phyloP scores from a whole-genome alignment of 1,284 basidiomycete species.

The Heterobasidion annosum region DNA sequence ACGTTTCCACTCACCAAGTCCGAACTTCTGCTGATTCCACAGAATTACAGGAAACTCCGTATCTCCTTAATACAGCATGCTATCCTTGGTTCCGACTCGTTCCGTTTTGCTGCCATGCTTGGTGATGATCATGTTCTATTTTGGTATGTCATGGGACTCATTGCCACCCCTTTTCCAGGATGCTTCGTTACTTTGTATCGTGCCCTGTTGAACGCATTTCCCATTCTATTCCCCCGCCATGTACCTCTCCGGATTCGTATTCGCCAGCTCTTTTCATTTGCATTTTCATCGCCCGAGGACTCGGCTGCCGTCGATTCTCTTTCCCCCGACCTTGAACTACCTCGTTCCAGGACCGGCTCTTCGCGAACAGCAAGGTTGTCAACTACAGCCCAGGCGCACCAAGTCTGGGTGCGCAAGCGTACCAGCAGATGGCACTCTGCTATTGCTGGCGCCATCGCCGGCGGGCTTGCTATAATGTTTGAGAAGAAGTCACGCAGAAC shows the following conservation, averaged over 20 bases:
- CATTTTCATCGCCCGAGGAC: constrained; percentile 17
- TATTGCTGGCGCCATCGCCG: constrained; percentile 77
- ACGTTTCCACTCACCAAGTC: constrained; percentile 11
- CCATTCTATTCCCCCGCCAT: constrained; percentile 60
- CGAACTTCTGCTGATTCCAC: not conserved
- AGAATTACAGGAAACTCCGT: constrained; percentile 31
- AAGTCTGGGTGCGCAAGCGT: constrained; percentile 53
- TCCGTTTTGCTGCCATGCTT: constrained; percentile 81
- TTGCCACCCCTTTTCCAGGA: constrained; percentile 28
- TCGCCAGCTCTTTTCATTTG: constrained; percentile 17
- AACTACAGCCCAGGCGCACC: constrained; percentile 50
- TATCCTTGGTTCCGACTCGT: constrained; percentile 71
- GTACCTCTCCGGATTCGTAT: constrained; percentile 12
- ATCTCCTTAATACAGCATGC: constrained; percentile 64
- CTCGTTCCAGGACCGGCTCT: constrained; percentile 9
- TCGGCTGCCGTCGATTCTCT: constrained; percentile 6
- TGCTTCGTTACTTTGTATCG: constrained; percentile 80
- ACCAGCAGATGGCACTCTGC: constrained; percentile 84
- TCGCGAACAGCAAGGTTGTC: constrained; percentile 44
- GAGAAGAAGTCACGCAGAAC: constrained; percentile 66
- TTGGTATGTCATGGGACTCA: not conserved
- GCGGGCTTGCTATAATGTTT: constrained; percentile 76
- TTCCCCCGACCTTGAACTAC: not conserved
- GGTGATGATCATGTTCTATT: constrained; percentile 31
- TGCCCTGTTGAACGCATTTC: constrained; percentile 74